Evolutionary conservation across 345 rosid genomes (phyloP).

Genomic region (Sonneratia alba): DNA sequence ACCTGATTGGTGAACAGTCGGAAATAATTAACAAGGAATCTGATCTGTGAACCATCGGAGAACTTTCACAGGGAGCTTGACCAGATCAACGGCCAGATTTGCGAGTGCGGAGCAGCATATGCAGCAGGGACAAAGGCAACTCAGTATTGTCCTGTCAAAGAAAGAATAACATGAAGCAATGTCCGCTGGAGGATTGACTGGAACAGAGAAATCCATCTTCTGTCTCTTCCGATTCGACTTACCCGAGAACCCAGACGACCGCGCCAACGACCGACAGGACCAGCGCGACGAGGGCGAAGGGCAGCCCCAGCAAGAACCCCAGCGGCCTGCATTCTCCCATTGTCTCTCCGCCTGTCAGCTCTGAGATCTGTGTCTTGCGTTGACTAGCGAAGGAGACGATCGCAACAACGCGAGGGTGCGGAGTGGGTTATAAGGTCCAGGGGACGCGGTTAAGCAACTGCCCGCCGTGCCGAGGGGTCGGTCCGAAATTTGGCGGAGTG

Average conservation of each 20-base stretch:
- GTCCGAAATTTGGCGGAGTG: not conserved
- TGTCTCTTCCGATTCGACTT: not conserved
- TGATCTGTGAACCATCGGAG: slow-evolving; percentile 58
- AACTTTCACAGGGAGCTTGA: slow-evolving; percentile 59
- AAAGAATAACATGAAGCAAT: not conserved
- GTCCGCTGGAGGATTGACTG: not conserved
- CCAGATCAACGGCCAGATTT: slow-evolving; percentile 47
- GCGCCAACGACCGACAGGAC: slow-evolving; percentile 57
- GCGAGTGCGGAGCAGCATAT: slow-evolving; percentile 60
- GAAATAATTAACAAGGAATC: slow-evolving; percentile 79
- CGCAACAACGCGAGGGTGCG: not conserved
- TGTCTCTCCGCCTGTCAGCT: not conserved
- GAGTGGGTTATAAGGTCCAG: not conserved
- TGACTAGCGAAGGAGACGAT: not conserved
- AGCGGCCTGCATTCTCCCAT: slow-evolving; percentile 75
- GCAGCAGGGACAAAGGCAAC: slow-evolving; percentile 87
- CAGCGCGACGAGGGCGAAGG: slow-evolving; percentile 66
- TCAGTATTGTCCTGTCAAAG: slow-evolving; percentile 44
- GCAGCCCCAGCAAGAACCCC: slow-evolving; percentile 80
- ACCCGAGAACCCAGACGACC: slow-evolving; percentile 76
- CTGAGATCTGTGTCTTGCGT: not conserved
- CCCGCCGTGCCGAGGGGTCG: not conserved
- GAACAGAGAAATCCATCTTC: too few relatives aligned
- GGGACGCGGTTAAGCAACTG: not conserved
- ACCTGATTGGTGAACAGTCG: too few relatives aligned